These are phyloP conservation scores for Lophium mytilinum DNA, from an alignment of 495 filamentous ascomycete species.

Conservation along the genomic window DNA sequence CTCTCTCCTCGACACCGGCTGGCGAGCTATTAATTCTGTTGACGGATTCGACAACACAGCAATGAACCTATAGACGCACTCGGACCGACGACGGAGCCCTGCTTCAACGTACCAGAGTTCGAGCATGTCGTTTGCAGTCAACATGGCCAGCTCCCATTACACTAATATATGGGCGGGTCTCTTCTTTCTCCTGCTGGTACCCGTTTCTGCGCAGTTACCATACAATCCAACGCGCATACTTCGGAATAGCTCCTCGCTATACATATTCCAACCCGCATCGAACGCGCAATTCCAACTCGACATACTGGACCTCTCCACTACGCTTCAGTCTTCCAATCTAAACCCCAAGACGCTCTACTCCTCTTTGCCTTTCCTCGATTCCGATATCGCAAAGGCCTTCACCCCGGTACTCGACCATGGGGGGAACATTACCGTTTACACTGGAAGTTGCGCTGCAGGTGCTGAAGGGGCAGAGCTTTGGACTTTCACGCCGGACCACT, in stretches of 20 bases:
- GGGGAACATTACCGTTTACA: conserved; percentile 60
- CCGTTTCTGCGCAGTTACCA: conserved; percentile 40
- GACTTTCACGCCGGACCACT: conserved; percentile 43
- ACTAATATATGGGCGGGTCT: conserved; percentile 9
- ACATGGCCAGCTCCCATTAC: conserved; percentile 1
- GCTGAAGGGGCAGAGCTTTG: conserved; percentile 43
- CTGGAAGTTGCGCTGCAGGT: conserved; percentile 55
- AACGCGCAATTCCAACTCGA: conserved; percentile 45
- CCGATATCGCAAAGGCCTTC: conserved; percentile 41
- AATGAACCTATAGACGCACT: no score
- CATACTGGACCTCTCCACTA: conserved; percentile 54
- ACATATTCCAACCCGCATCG: conserved; percentile 51
- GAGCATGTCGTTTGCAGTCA: background rate
- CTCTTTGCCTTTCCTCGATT: conserved; percentile 56
- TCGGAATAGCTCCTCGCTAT: conserved; percentile 44
- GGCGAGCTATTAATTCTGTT: no score
- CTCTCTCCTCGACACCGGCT: no score
- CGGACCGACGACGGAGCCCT: background rate
- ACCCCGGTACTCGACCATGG: conserved; percentile 54
- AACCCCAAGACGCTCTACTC: conserved; percentile 49
- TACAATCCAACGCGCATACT: conserved; percentile 67
- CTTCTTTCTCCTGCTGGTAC: conserved; percentile 3
- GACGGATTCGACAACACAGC: no score
- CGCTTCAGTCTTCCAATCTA: conserved; percentile 44
- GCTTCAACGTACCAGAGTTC: background rate